Evolutionary conservation across 2,329 filamentous ascomycete genomes (phyloP), one percentile per base, ranked within the genome.

Genomic region (Ceratocystis ficicola): DNA sequence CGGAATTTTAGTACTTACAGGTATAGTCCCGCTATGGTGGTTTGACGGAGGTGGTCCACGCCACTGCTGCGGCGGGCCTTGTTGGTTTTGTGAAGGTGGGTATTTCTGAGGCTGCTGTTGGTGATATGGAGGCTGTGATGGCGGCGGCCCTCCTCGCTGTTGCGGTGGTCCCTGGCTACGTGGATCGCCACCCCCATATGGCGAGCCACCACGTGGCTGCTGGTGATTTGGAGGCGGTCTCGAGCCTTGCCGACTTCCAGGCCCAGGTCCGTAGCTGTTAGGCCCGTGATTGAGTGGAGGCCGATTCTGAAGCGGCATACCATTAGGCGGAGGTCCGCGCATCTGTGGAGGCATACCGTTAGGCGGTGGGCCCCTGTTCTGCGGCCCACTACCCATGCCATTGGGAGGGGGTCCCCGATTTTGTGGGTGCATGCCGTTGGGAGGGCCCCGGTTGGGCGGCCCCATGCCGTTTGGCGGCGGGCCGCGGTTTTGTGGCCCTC

Each of bases 331-430:
- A 20, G 59, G 59, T 7, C 65, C 65, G 36, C 62, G 59, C 28
- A 64, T 67, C 46, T 67, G 66, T 2, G 62, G 52, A n/a, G 65
- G 22, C 66, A 67, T 67, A 12, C 62, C 46, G 46, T 55, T 55
- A 6, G 64, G 44, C 5, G 57, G 64, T 7, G 46, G 30, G 10
- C 63, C 63, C 20, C 57, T 25, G 57, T 66, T 66, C 6, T 62
- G 64, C 7, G 57, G 64, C 7, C 57, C 50, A 10, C 63, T 32
- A 41, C 63, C 57, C 59, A 62, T 62, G 4, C 59, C 59, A 36
- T 62, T 62, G 22, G 60, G n/a, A 12, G 61, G 36, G 6, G 61
- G 36, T 1, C 61, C 61, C 22, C 61, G 41, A 15, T 46, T 63
- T 28, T 63, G 61, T 17, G 61, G 41, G 10, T 20, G 12, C 41